Evolutionary conservation across 2,329 filamentous ascomycete genomes (phyloP).

Genomic region (Fusarium succisae): DNA sequence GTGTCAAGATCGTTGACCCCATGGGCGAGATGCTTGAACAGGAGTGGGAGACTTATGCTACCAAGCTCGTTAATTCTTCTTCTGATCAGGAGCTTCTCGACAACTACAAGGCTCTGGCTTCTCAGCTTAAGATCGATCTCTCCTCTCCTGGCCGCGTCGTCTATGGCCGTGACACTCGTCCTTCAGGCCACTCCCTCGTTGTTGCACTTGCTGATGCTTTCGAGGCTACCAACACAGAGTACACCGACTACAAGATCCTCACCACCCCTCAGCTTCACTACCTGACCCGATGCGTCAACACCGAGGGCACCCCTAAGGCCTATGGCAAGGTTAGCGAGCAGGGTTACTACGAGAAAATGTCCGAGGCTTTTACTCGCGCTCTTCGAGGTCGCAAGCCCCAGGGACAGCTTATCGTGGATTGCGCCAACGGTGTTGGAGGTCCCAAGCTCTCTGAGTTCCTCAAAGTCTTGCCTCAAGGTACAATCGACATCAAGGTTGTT

Average conservation of each 20-base stretch:
- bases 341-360: constrained; percentile 95
- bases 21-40: constrained; percentile 98
- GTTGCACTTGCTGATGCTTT: constrained; percentile 82
- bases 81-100: constrained; percentile 78
- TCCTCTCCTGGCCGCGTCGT: constrained; percentile 79
- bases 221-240: constrained; percentile 76
- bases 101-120: constrained; percentile 78
- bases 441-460: constrained; percentile 88
- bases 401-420: constrained; percentile 85
- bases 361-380: constrained; percentile 83
- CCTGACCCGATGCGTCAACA: constrained; percentile 93
- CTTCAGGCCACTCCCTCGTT: constrained; percentile 87
- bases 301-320: constrained; percentile 82
- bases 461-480: constrained; percentile 78
- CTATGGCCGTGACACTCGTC: constrained; percentile 91
- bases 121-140: constrained; percentile 79
- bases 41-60: constrained; percentile 92
- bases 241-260: constrained; percentile 86
- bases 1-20: constrained; percentile 95
- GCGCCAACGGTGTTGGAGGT: constrained; percentile 95
- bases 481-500: constrained; percentile 85
- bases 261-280: constrained; percentile 99
- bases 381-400: constrained; percentile 79
- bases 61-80: constrained; percentile 85
- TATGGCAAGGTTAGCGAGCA: constrained; percentile 90